Evolutionary conservation across 2,329 filamentous ascomycete species (phyloP), one percentile per base, ranked within the genome.

Genomic region (Trichoderma brevicompactum): DNA sequence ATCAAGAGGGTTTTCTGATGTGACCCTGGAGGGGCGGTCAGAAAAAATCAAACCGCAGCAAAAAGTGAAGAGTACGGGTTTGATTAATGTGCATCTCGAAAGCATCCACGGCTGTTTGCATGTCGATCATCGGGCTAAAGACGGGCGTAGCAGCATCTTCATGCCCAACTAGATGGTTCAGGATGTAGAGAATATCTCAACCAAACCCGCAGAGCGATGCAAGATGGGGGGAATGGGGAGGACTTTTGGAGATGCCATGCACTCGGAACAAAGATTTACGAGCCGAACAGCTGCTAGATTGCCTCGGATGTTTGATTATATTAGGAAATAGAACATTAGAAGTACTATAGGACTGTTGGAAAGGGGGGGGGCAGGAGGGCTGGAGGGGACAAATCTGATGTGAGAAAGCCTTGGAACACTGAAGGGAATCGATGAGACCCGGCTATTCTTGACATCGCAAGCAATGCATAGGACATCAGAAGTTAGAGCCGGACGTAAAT

Each of bases 401-500:
- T 43, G 28, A 54, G 40, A 9, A 63, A 5, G 12, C 23, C 40
- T 36, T 23, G 32, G n/a, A 43, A 32, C 2, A 36, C 23, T 23
- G 36, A 23, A 36, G 23, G 7, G 23, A 7, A 44, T 44, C 48
- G 23, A 34, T 62, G 38, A 41, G 44, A 43, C 48, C 15, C 32
- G 13, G 7, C 34, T 9, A 36, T 32, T 44, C 15, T 54, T 15
- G 17, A 54, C 12, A 23, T 38, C 17, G 15, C 17, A 5, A 3
- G 7, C 41, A 48, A 46, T 15, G 52, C 34, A 38, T 32, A 43
- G 34, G 28, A 36, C 17, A 15, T 19, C n/a, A 40, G 1, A 23
- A 40, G 36, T 4, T 64, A 17, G 5, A 38, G 46, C 34, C 65
- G 65, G 65, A 64, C 60, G 46, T 65, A 66, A 53, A 48, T 66